A percentile compares a stretch with the other conserved stretches of the same genome.
These are phyloP conservation scores for Garcileccinum viscosum DNA, from an alignment of 1,284 basidiomycete species.

Conservation along the genomic window DNA sequence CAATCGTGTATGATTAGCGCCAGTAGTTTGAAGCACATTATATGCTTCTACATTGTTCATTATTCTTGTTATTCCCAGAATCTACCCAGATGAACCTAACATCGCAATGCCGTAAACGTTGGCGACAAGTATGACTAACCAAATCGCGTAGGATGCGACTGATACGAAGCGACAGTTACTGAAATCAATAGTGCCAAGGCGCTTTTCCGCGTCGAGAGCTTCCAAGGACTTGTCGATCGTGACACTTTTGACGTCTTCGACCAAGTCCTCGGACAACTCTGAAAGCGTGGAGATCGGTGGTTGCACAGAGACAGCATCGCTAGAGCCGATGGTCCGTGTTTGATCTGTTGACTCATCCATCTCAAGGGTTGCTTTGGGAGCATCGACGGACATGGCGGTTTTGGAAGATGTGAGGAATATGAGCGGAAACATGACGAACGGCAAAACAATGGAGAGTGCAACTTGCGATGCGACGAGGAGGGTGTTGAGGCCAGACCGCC, in stretches of 20 bases:
- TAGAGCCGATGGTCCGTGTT: not conserved
- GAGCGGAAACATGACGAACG: slow-evolving; percentile 76
- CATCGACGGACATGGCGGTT: slow-evolving; percentile 58
- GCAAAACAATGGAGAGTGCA: slow-evolving; percentile 76
- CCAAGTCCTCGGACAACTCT: not conserved
- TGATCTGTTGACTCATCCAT: not conserved
- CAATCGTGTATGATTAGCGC: slow-evolving; percentile 25
- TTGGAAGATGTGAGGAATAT: slow-evolving; percentile 67
- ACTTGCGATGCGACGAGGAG: slow-evolving; percentile 84
- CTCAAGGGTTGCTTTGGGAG: not conserved
- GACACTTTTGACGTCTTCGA: slow-evolving; percentile 1
- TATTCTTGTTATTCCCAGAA: not conserved
- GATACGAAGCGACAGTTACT: slow-evolving; percentile 56
- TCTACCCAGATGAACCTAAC: slow-evolving; percentile 37
- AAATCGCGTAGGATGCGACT: slow-evolving; percentile 59
- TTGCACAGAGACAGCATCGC: not conserved
- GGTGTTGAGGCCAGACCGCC: slow-evolving; percentile 70
- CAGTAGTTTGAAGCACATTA: not conserved
- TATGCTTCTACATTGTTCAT: not conserved
- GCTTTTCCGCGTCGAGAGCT: not conserved
- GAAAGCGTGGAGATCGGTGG: not conserved
- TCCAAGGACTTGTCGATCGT: not conserved
- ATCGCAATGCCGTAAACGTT: slow-evolving; percentile 66
- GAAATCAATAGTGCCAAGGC: slow-evolving; percentile 45
- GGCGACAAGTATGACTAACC: slow-evolving; percentile 61